Conservation (phyloP, 108 stramenopile genomes). For the Nannochloropsis oceanica region DNA sequence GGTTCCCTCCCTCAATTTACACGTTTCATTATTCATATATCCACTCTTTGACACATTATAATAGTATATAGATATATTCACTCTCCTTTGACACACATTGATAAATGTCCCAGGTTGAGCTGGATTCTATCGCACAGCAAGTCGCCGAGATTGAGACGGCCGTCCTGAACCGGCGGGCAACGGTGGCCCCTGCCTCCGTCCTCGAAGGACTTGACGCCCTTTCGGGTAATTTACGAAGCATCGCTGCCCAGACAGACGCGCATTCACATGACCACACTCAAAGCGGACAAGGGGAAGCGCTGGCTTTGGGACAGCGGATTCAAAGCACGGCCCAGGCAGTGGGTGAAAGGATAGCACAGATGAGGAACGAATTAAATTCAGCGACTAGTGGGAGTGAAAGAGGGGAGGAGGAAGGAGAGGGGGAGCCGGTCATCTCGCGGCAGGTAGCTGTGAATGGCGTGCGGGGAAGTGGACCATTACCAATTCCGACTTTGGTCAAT, state of each 20-base stretch:
- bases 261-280: not conserved
- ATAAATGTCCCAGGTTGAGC: not conserved
- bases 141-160: not conserved
- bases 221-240: not conserved
- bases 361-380: not conserved
- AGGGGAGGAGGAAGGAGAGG: not conserved
- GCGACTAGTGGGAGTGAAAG: not conserved
- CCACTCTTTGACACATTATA: too few species aligned
- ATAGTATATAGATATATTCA: too few species aligned
- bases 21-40: too few species aligned
- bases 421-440: not conserved
- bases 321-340: not conserved
- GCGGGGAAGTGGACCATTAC: not conserved
- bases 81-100: too few species aligned
- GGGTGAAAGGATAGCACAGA: not conserved
- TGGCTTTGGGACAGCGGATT: not conserved
- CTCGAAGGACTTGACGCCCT: not conserved
- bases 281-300: not conserved
- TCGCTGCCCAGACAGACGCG: not conserved
- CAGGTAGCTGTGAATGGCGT: not conserved
- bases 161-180: not conserved
- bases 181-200: not conserved
- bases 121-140: not conserved
- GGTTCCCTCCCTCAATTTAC: too few species aligned
- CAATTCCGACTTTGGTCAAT: not conserved